phyloP scores from a whole-genome alignment of 1,284 basidiomycete genomes.

The Rhodotorula sp. region DNA sequence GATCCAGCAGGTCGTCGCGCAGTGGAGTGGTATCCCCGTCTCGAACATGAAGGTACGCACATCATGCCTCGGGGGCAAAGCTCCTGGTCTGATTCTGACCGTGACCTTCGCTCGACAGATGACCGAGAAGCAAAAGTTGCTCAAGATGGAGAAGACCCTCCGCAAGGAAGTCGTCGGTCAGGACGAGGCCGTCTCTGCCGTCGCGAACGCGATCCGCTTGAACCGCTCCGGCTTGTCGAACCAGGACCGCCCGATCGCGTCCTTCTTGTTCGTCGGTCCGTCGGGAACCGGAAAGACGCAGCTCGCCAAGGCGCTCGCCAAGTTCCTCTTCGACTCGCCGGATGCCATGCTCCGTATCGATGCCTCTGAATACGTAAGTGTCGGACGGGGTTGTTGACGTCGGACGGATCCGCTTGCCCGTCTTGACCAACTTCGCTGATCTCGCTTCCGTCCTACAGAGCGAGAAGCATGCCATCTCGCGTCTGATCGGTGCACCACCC shows the following conservation, averaged over 20 bases:
- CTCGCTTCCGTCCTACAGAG: neutral
- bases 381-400: neutral
- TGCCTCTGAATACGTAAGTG: conserved; percentile 52
- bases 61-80: conserved; percentile 16
- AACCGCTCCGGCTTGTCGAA: conserved; percentile 59
- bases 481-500: conserved; percentile 57
- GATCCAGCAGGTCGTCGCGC: conserved; percentile 58
- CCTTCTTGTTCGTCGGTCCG: conserved; percentile 56
- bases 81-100: neutral
- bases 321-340: conserved; percentile 57
- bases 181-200: conserved; percentile 58
- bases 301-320: conserved; percentile 51
- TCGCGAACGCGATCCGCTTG: conserved; percentile 59
- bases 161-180: conserved; percentile 57
- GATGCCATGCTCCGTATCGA: conserved; percentile 61
- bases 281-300: conserved; percentile 57
- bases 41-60: conserved; percentile 44
- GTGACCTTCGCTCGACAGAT: conserved; percentile 17
- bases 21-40: conserved; percentile 55
- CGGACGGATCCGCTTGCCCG: neutral
- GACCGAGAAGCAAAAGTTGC: conserved; percentile 51
- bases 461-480: conserved; percentile 57
- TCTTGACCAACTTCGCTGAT: neutral
- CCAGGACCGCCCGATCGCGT: conserved; percentile 56
- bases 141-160: conserved; percentile 55